phyloP scores from a whole-genome alignment of 768 basidiomycete species.

The Cystobasidium onofrii region DNA sequence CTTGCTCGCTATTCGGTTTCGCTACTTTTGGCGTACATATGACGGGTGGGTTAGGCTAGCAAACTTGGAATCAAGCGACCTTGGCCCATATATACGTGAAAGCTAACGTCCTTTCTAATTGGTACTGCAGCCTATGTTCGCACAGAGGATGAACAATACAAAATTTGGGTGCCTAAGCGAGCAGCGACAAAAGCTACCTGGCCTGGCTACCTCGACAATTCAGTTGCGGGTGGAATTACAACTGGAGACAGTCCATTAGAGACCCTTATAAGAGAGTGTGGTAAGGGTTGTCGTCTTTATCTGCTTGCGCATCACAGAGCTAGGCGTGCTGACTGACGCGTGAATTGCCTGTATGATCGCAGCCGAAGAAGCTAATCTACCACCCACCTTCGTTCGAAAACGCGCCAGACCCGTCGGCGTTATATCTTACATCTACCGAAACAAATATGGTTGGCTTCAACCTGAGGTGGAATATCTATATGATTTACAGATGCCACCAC shows the following conservation, averaged over 20 bases:
- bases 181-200: constrained; percentile 85
- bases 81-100: too few relatives aligned
- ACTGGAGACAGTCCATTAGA: constrained; percentile 66
- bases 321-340: neutral
- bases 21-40: constrained; percentile 89
- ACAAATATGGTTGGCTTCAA: constrained; percentile 63
- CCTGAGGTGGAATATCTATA: constrained; percentile 85
- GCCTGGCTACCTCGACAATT: constrained; percentile 82
- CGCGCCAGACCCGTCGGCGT: constrained; percentile 59
- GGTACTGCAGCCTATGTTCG: constrained; percentile 38
- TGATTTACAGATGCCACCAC: constrained; percentile 62
- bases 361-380: constrained; percentile 82
- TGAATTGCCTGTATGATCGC: constrained; percentile 57
- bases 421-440: constrained; percentile 73
- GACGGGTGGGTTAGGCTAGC: constrained; percentile 49
- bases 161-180: constrained; percentile 81
- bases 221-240: constrained; percentile 76
- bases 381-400: constrained; percentile 56
- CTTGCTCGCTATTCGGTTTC: constrained; percentile 78
- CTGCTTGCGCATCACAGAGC: too few relatives aligned
- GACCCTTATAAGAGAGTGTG: constrained; percentile 73
- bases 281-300: too few relatives aligned
- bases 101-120: too few relatives aligned
- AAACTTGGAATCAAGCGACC: neutral
- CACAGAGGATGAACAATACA: constrained; percentile 56